Evolutionary conservation across 306 rosid species (phyloP).

Genomic region (Trifolium dubium): DNA sequence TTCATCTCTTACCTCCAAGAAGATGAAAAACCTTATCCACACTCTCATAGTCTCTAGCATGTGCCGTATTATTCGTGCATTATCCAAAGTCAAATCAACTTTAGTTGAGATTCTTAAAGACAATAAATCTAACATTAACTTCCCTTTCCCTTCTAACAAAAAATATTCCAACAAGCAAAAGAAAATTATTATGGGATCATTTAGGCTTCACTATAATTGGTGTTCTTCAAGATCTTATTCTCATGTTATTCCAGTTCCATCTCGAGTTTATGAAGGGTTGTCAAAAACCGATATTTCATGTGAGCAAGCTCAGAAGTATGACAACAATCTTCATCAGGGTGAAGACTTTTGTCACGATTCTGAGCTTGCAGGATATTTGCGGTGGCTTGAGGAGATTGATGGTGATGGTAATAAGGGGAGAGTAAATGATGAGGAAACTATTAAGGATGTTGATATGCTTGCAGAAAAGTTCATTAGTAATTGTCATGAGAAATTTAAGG

Average conservation of each 20-base stretch:
- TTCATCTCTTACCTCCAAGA: constrained; percentile 52
- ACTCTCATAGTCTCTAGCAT: constrained; percentile 67
- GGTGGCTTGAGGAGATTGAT: constrained; percentile 79
- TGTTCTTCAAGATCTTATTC: constrained; percentile 61
- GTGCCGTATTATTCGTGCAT: constrained; percentile 56
- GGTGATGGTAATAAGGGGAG: not conserved
- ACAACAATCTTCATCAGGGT: not conserved
- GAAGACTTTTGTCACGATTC: constrained; percentile 35
- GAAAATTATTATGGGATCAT: constrained; percentile 73
- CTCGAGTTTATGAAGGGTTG: constrained; percentile 53
- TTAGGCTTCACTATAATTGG: constrained; percentile 90
- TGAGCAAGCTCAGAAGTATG: not conserved
- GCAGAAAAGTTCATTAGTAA: constrained; percentile 84
- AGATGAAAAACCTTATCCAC: constrained; percentile 66
- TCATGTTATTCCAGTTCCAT: constrained; percentile 64
- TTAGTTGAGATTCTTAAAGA: constrained; percentile 41
- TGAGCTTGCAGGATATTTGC: constrained; percentile 73
- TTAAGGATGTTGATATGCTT: constrained; percentile 60
- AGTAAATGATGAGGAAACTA: not conserved
- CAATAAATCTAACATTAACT: constrained; percentile 41
- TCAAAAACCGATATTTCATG: not conserved
- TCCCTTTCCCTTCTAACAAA: constrained; percentile 13
- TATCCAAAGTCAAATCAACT: constrained; percentile 60
- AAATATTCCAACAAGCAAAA: constrained; percentile 39
- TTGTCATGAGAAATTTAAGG: constrained; percentile 76